Conservation (phyloP, 192 early-diverging fungal species). For the Dissophora ornata region DNA sequence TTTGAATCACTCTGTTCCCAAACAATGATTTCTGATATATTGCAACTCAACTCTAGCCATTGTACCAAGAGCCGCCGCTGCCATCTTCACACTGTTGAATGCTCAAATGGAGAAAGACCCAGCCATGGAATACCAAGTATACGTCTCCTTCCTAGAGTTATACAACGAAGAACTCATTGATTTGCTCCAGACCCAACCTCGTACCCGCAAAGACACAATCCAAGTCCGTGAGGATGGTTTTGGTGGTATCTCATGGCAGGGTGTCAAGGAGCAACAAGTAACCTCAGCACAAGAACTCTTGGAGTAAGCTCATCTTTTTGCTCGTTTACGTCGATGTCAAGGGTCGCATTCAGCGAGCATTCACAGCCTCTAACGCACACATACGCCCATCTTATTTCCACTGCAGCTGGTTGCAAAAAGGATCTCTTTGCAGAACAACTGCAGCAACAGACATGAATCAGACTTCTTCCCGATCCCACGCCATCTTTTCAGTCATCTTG, state of each 20-base stretch:
- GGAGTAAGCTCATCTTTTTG: slow-evolving; percentile 49
- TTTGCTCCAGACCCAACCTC: slow-evolving; percentile 66
- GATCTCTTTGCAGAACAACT: slow-evolving; percentile 71
- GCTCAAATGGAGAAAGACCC: slow-evolving; percentile 52
- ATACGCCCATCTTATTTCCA: background rate
- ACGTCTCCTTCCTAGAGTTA: slow-evolving; percentile 92
- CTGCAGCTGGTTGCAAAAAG: slow-evolving; percentile 63
- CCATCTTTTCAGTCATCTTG: slow-evolving; percentile 92
- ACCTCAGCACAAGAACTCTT: slow-evolving; percentile 72
- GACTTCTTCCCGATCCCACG: slow-evolving; percentile 93
- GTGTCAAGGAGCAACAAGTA: slow-evolving; percentile 84
- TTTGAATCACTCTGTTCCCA: background rate
- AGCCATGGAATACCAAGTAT: slow-evolving; percentile 59
- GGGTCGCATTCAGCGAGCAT: background rate
- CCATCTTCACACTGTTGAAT: slow-evolving; percentile 63
- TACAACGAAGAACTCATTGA: slow-evolving; percentile 98
- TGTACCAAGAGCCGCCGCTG: slow-evolving; percentile 73
- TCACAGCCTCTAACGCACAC: background rate
- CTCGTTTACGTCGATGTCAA: background rate
- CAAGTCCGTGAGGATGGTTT: slow-evolving; percentile 84
- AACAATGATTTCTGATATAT: too few relatives aligned
- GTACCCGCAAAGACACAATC: slow-evolving; percentile 42
- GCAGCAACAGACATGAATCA: slow-evolving; percentile 97
- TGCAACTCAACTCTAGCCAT: too few relatives aligned
- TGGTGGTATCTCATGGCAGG: slow-evolving; percentile 88